phyloP scores from a whole-genome alignment of 768 basidiomycete genomes.

The Naganishia kalamii region DNA sequence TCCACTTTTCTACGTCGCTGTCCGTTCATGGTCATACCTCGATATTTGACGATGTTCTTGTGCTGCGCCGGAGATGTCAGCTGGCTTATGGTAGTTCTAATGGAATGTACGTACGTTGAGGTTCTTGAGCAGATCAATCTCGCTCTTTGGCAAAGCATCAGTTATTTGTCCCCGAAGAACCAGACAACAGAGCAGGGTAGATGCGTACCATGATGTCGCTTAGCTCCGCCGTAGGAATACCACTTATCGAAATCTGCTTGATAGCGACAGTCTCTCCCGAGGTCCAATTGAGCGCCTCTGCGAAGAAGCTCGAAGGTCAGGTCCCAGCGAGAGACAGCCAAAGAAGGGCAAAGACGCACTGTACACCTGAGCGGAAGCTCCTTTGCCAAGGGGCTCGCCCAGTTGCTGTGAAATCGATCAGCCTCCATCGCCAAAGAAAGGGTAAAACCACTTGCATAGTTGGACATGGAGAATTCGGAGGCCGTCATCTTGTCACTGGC shows the following conservation, averaged over 20 bases:
- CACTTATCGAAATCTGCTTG: slow-evolving; percentile 91
- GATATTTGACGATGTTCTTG: slow-evolving; percentile 97
- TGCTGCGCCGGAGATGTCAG: slow-evolving; percentile 54
- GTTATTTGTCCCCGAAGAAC: not conserved
- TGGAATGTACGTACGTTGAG: slow-evolving; percentile 63
- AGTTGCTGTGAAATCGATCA: slow-evolving; percentile 61
- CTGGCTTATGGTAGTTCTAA: too few relatives aligned
- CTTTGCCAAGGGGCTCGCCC: slow-evolving; percentile 90
- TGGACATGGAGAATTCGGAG: slow-evolving; percentile 9
- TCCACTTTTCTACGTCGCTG: too few relatives aligned
- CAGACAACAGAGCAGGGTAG: not conserved
- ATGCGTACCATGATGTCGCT: slow-evolving; percentile 85
- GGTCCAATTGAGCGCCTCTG: slow-evolving; percentile 66
- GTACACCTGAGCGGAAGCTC: slow-evolving; percentile 95
- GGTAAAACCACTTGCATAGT: slow-evolving; percentile 1
- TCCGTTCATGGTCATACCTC: too few relatives aligned
- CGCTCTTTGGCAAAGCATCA: slow-evolving; percentile 56
- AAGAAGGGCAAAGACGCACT: slow-evolving; percentile 54
- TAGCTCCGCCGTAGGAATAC: slow-evolving; percentile 81
- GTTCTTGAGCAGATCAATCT: slow-evolving; percentile 96
- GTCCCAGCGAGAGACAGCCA: not conserved
- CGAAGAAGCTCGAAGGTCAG: not conserved
- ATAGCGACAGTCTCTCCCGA: slow-evolving; percentile 98
- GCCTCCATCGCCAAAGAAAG: not conserved
- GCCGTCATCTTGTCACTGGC: not conserved